Conservation (phyloP, 148 eudicot genomes). For the Chenopodium berlandieri region DNA sequence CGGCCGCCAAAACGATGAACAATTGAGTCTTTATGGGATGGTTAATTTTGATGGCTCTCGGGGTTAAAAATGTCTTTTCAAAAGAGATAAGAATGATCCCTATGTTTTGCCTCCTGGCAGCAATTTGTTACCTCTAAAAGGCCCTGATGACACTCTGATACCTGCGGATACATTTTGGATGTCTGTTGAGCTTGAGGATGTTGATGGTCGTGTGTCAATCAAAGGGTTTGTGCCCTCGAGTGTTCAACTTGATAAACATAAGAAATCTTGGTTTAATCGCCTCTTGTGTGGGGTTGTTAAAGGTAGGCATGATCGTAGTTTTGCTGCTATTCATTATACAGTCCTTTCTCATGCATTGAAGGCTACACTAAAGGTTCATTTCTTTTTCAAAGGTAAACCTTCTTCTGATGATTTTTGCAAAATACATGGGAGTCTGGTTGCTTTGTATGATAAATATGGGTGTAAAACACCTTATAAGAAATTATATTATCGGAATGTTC, state of each 20-base stretch:
- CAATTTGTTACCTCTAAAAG: background rate
- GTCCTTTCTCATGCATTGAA: background rate
- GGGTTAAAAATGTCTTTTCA: background rate
- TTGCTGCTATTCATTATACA: constrained; percentile 1
- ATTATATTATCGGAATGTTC: background rate
- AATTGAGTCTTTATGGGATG: constrained; percentile 1
- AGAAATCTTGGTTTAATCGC: background rate
- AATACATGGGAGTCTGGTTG: constrained; percentile 1
- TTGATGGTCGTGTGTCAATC: background rate
- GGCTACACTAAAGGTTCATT: background rate
- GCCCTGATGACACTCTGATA: background rate
- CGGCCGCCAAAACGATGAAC: background rate
- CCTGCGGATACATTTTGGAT: background rate
- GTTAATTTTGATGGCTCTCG: background rate
- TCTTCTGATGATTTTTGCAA: background rate
- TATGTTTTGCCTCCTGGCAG: background rate
- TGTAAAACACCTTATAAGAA: background rate
- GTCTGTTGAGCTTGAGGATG: background rate
- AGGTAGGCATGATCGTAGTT: background rate
- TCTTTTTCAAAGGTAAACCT: background rate
- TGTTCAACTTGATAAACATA: background rate
- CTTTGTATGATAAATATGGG: background rate
- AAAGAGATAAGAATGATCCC: background rate
- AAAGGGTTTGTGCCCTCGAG: background rate
- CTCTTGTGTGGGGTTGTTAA: background rate